Conservation (phyloP, 495 filamentous ascomycete species). For the Aspergillus ellipticus region DNA sequence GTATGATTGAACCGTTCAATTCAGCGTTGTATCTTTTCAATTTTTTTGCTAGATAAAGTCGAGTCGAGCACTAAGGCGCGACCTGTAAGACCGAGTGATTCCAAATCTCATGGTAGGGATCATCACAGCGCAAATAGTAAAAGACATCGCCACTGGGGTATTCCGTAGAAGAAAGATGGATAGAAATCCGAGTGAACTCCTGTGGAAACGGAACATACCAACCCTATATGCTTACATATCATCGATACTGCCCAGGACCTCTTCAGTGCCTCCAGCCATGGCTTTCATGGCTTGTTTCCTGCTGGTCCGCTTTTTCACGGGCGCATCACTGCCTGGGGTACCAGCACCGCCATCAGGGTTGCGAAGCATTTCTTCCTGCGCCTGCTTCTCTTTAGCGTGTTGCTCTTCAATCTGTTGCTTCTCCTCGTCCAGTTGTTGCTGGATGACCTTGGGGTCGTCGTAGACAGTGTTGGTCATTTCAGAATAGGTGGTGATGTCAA, state of each 20-base stretch:
- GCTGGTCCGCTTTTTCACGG: constrained; percentile 35
- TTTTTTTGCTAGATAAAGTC: background rate
- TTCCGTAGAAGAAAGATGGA: background rate
- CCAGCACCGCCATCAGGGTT: constrained; percentile 35
- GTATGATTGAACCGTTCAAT: background rate
- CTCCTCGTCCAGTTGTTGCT: constrained; percentile 68
- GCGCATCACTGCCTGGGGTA: constrained; percentile 34
- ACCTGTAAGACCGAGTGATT: background rate
- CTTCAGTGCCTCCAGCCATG: constrained; percentile 38
- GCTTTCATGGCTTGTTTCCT: constrained; percentile 33
- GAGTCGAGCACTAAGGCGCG: background rate
- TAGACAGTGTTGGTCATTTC: constrained; percentile 54
- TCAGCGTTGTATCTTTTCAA: background rate
- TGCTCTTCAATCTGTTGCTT: constrained; percentile 61
- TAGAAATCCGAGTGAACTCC: constrained; percentile 3
- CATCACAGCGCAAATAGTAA: background rate
- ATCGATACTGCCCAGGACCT: constrained; percentile 39
- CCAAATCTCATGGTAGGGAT: background rate
- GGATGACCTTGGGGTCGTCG: constrained; percentile 51
- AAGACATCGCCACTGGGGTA: background rate
- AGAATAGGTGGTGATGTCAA: constrained; percentile 66
- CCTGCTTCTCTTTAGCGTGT: constrained; percentile 56
- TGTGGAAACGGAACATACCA: constrained; percentile 5
- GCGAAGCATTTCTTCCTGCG: constrained; percentile 50
- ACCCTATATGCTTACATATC: constrained; percentile 27